These are phyloP conservation scores for Rhodotorula glutinis DNA, from an alignment of 1,284 basidiomycete genomes.

Conservation along the genomic window DNA sequence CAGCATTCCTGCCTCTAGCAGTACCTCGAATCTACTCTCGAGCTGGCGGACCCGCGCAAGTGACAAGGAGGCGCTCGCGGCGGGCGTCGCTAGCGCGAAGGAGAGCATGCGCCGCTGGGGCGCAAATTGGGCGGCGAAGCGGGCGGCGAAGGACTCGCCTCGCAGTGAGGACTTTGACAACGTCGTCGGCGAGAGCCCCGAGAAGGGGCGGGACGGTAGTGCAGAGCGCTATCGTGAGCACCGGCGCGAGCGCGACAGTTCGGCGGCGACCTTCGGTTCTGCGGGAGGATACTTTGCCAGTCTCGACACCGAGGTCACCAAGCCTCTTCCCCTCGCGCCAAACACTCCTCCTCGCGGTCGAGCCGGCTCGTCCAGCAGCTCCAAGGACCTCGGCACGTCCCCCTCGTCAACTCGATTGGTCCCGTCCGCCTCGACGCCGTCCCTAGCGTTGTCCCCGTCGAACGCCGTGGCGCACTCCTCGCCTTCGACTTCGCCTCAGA, in stretches of 20 bases:
- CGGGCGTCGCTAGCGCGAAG: constrained; percentile 59
- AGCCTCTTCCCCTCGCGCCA: not conserved
- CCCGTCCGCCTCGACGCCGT: constrained; percentile 7
- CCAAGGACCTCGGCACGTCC: not conserved
- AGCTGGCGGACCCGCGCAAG: constrained; percentile 56
- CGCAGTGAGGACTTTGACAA: constrained; percentile 1
- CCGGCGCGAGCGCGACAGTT: constrained; percentile 1
- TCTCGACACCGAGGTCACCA: not conserved
- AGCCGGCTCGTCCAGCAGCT: not conserved
- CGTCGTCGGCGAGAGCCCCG: constrained; percentile 2
- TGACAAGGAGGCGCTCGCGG: constrained; percentile 61
- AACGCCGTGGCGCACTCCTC: not conserved
- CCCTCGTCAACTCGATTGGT: not conserved
- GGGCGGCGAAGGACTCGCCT: not conserved
- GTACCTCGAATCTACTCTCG: constrained; percentile 46
- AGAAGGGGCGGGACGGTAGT: not conserved
- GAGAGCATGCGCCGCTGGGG: constrained; percentile 86
- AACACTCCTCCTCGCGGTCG: not conserved
- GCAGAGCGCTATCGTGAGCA: not conserved
- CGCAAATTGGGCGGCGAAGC: constrained; percentile 58
- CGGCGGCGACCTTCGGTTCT: not conserved
- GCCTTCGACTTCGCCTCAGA: not conserved
- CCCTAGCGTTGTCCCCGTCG: not conserved
- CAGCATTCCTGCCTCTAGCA: constrained; percentile 4
- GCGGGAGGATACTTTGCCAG: not conserved